Percentiles rank a stretch among this genome's conserved stretches.
These are phyloP conservation scores for Monosporascus sp. DNA, from an alignment of 2,329 filamentous ascomycete species.

Conservation along the genomic window DNA sequence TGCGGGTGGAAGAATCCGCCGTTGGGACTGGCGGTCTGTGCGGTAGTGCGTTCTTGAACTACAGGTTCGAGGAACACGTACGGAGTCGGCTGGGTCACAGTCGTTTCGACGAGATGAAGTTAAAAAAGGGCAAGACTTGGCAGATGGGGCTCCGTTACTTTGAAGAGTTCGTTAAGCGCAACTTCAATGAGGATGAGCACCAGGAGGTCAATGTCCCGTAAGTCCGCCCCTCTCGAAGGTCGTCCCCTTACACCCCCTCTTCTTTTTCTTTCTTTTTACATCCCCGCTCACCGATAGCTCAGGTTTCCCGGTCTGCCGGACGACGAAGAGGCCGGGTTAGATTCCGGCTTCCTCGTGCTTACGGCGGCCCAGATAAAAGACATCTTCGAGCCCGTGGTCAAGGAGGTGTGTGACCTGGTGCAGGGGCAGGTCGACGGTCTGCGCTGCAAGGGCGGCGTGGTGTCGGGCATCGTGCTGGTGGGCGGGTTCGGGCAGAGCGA, in stretches of 20 bases:
- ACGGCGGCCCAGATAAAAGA: slow-evolving; percentile 63
- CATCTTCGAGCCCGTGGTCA: slow-evolving; percentile 71
- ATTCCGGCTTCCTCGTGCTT: slow-evolving; percentile 73
- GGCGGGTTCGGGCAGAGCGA: slow-evolving; percentile 78
- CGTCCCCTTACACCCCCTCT: no score
- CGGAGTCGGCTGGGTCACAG: slow-evolving; percentile 60
- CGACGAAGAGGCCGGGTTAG: slow-evolving; percentile 68
- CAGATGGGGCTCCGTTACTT: slow-evolving; percentile 75
- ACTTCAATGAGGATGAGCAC: slow-evolving; percentile 75
- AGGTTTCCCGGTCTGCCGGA: slow-evolving; percentile 70
- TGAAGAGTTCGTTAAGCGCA: slow-evolving; percentile 80
- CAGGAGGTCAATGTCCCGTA: slow-evolving; percentile 72
- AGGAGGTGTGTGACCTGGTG: slow-evolving; percentile 63
- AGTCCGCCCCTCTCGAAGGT: slow-evolving; percentile 21
- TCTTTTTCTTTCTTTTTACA: background rate
- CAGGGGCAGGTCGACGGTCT: slow-evolving; percentile 62
- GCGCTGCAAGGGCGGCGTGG: slow-evolving; percentile 54
- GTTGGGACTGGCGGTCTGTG: slow-evolving; percentile 75
- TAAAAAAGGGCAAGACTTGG: slow-evolving; percentile 75
- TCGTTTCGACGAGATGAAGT: slow-evolving; percentile 68
- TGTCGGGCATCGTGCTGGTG: slow-evolving; percentile 73
- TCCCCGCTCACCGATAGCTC: slow-evolving; percentile 4
- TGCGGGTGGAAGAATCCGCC: slow-evolving; percentile 72
- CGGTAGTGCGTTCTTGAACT: slow-evolving; percentile 75
- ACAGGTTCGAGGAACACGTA: slow-evolving; percentile 75